These are phyloP conservation scores for Fusarium mexicanum DNA, from an alignment of 2,329 filamentous ascomycete species.

Conservation along the genomic window DNA sequence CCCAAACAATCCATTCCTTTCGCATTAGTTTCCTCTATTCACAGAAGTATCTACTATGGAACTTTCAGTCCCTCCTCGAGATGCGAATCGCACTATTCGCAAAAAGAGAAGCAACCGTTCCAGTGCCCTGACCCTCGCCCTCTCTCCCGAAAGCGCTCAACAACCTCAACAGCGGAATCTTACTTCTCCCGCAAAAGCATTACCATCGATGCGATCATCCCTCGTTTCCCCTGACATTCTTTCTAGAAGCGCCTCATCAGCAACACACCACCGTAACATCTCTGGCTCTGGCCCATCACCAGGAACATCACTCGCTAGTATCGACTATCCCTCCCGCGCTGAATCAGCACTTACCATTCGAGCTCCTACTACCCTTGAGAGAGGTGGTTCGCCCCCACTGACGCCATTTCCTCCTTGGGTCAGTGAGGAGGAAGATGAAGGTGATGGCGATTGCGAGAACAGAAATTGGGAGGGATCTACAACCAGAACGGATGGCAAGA, in stretches of 20 bases:
- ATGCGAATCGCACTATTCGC: slow-evolving; percentile 7
- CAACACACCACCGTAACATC: slow-evolving; percentile 5
- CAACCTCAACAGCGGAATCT: slow-evolving; percentile 3
- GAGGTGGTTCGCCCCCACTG: slow-evolving; percentile 30
- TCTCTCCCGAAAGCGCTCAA: slow-evolving; percentile 20
- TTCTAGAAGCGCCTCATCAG: slow-evolving; percentile 6
- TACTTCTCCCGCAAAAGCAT: slow-evolving; percentile 9
- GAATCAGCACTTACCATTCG: slow-evolving; percentile 35
- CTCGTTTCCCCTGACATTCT: slow-evolving; percentile 17
- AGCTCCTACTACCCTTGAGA: slow-evolving; percentile 14
- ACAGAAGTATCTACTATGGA: slow-evolving; percentile 7
- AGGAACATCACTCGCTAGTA: slow-evolving; percentile 5
- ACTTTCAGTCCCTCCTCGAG: slow-evolving; percentile 12
- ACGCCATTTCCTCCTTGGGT: slow-evolving; percentile 44
- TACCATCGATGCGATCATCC: slow-evolving; percentile 5
- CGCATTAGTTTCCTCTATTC: not conserved
- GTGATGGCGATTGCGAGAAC: slow-evolving; percentile 24
- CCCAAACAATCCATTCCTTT: not conserved
- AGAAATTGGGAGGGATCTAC: slow-evolving; percentile 17
- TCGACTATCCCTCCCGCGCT: slow-evolving; percentile 24
- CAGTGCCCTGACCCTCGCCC: slow-evolving; percentile 20
- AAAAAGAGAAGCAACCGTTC: slow-evolving; percentile 27
- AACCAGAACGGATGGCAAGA: not conserved
- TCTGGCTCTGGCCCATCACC: slow-evolving; percentile 9
- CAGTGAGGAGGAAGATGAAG: slow-evolving; percentile 28